A percentile compares a stretch with the other conserved stretches of the same genome.
These are phyloP conservation scores for Rubroboletus pulcherrimus DNA, from an alignment of 768 basidiomycete species.

Conservation along the genomic window DNA sequence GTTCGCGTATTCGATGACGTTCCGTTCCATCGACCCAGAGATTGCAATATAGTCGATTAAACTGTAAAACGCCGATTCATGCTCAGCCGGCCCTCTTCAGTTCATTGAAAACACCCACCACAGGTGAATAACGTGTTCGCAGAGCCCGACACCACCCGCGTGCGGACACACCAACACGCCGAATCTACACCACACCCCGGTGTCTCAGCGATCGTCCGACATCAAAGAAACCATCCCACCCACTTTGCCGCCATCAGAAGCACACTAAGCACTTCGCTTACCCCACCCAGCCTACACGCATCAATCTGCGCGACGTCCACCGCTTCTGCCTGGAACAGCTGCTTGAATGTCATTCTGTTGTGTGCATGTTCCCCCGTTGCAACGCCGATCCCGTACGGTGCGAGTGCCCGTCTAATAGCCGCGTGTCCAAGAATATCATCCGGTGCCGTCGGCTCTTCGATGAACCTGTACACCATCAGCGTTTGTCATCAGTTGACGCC, in stretches of 20 bases:
- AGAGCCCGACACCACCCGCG: conserved; percentile 88
- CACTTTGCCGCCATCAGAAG: conserved; percentile 88
- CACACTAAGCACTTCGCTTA: conserved; percentile 86
- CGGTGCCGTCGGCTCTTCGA: conserved; percentile 91
- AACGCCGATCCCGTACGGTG: conserved; percentile 79
- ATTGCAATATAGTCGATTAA: conserved; percentile 90
- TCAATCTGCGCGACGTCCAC: conserved; percentile 90
- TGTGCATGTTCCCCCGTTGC: conserved; percentile 95
- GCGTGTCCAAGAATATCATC: conserved; percentile 89
- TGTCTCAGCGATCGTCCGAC: background rate
- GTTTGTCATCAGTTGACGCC: background rate
- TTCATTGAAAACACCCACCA: conserved; percentile 39
- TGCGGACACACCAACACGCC: conserved; percentile 88
- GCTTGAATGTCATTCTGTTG: conserved; percentile 95
- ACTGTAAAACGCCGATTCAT: conserved; percentile 34
- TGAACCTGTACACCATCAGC: conserved; percentile 55
- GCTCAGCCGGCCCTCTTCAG: background rate
- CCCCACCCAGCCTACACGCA: conserved; percentile 84
- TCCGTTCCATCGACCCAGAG: conserved; percentile 85
- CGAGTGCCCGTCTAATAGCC: conserved; percentile 71
- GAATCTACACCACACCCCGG: conserved; percentile 44
- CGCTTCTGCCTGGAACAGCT: conserved; percentile 81
- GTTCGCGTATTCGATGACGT: conserved; percentile 82
- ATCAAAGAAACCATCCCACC: conserved; percentile 18
- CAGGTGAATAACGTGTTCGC: conserved; percentile 87